Conservation (phyloP, 352 stramenopile genomes). For the Hyaloperonospora brassicae region DNA sequence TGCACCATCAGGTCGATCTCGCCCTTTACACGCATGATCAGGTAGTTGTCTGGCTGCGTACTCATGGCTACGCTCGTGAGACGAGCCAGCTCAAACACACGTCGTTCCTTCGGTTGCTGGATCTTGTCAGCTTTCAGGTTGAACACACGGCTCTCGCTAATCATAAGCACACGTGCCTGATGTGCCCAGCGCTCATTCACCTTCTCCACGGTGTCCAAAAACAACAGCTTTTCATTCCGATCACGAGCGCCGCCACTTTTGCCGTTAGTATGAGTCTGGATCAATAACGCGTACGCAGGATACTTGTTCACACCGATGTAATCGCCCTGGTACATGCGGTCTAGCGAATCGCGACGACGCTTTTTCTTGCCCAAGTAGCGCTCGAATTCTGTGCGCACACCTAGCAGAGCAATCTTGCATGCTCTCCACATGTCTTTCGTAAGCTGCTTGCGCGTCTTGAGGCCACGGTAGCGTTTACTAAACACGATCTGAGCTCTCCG, state of each 20-base stretch:
- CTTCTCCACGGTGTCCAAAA: slow-evolving; percentile 63
- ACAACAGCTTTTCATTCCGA: slow-evolving; percentile 53
- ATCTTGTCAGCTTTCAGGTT: slow-evolving; percentile 83
- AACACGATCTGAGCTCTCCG: slow-evolving; percentile 64
- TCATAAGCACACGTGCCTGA: slow-evolving; percentile 66
- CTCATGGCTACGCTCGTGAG: slow-evolving; percentile 65
- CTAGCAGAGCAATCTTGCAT: slow-evolving; percentile 65
- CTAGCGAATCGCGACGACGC: slow-evolving; percentile 68
- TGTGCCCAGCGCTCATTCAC: slow-evolving; percentile 81
- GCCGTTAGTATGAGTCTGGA: slow-evolving; percentile 42
- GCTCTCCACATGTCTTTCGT: slow-evolving; percentile 53
- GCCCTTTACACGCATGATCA: slow-evolving; percentile 66
- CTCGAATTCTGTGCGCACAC: slow-evolving; percentile 79
- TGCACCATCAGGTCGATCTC: slow-evolving; percentile 67
- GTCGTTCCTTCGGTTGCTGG: slow-evolving; percentile 74
- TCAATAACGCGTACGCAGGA: slow-evolving; percentile 48
- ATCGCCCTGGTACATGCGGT: slow-evolving; percentile 64
- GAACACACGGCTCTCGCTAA: slow-evolving; percentile 67
- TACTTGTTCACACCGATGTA: slow-evolving; percentile 76
- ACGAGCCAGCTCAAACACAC: slow-evolving; percentile 51
- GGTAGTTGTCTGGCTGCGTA: slow-evolving; percentile 72
- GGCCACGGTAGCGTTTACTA: slow-evolving; percentile 64
- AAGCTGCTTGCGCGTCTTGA: slow-evolving; percentile 70
- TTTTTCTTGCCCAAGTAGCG: slow-evolving; percentile 82
- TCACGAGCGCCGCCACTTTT: slow-evolving; percentile 21